Conservation (phyloP, 768 basidiomycete species). For the Tricholoma sp. region DNA sequence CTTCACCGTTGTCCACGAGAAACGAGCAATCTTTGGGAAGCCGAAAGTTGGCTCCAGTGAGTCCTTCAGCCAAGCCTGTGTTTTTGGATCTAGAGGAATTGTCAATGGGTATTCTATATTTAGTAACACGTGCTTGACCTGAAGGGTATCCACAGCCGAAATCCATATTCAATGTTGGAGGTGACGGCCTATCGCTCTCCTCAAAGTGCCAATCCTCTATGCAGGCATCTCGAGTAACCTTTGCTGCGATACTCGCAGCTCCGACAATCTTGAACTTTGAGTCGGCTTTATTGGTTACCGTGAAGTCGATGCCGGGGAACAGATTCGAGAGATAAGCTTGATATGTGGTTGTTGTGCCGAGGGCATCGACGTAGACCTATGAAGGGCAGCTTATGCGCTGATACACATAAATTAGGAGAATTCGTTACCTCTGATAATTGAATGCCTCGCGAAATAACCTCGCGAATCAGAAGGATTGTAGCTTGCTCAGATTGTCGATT, state of each 20-base stretch:
- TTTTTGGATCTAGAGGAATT: slow-evolving; percentile 74
- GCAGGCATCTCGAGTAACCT: slow-evolving; percentile 91
- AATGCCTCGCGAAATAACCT: slow-evolving; percentile 78
- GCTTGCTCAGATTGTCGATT: slow-evolving; percentile 88
- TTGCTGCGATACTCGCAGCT: slow-evolving; percentile 96
- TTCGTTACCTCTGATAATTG: slow-evolving; percentile 64
- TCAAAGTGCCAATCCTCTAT: slow-evolving; percentile 83
- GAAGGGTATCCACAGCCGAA: slow-evolving; percentile 91
- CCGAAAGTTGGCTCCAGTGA: slow-evolving; percentile 88
- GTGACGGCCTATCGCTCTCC: slow-evolving; percentile 37
- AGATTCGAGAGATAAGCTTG: slow-evolving; percentile 73
- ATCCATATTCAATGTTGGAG: slow-evolving; percentile 23
- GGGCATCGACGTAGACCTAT: slow-evolving; percentile 91
- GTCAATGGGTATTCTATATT: neutral
- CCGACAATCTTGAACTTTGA: slow-evolving; percentile 96
- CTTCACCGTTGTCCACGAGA: slow-evolving; percentile 95
- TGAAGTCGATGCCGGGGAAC: slow-evolving; percentile 85
- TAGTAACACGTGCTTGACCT: slow-evolving; percentile 36
- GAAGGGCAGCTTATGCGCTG: neutral
- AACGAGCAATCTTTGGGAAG: slow-evolving; percentile 83
- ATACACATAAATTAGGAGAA: neutral
- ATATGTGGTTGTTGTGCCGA: slow-evolving; percentile 84
- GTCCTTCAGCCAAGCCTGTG: slow-evolving; percentile 76
- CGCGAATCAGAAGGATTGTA: slow-evolving; percentile 82
- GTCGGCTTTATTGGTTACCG: slow-evolving; percentile 90